Evolutionary conservation across 2,329 filamentous ascomycete species (phyloP).

Genomic region (Zymoseptoria passerinii): DNA sequence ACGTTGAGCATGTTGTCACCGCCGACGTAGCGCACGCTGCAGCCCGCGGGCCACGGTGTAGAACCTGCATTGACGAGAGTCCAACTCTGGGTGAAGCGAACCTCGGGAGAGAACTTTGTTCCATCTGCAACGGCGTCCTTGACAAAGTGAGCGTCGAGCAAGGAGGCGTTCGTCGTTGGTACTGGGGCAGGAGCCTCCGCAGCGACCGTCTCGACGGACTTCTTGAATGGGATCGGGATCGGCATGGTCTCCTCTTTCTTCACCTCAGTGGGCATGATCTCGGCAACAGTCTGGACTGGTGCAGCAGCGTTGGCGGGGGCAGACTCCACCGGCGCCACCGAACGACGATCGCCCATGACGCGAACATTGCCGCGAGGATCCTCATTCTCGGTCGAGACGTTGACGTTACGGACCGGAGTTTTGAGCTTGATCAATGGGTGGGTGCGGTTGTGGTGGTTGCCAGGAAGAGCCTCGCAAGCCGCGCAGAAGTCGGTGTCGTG

Average conservation of each 20-base stretch:
- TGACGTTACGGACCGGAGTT: constrained; percentile 80
- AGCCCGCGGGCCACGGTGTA: constrained; percentile 75
- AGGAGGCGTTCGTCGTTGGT: constrained; percentile 16
- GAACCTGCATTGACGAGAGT: constrained; percentile 77
- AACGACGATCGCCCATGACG: constrained; percentile 60
- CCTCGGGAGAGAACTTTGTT: constrained; percentile 59
- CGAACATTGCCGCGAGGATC: constrained; percentile 60
- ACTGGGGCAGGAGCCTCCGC: constrained; percentile 19
- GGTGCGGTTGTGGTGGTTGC: constrained; percentile 83
- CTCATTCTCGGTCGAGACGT: constrained; percentile 75
- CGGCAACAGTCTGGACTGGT: constrained; percentile 64
- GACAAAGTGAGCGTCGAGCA: constrained; percentile 61
- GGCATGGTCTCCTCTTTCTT: constrained; percentile 20
- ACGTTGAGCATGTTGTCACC: constrained; percentile 96
- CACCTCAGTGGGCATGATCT: constrained; percentile 53
- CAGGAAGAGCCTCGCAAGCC: constrained; percentile 80
- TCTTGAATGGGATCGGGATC: constrained; percentile 15
- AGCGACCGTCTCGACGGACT: constrained; percentile 25
- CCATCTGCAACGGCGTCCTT: constrained; percentile 74
- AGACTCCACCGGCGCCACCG: constrained; percentile 1
- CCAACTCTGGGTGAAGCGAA: constrained; percentile 84
- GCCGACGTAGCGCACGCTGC: constrained; percentile 82
- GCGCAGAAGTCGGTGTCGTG: constrained; percentile 92
- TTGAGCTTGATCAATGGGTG: constrained; percentile 97
- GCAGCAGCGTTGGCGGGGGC: constrained; percentile 42